Percentiles rank a stretch among this genome's conserved stretches.
These are phyloP conservation scores for Xylariaceae sp. DNA, from an alignment of 2,329 filamentous ascomycete genomes.

Conservation along the genomic window DNA sequence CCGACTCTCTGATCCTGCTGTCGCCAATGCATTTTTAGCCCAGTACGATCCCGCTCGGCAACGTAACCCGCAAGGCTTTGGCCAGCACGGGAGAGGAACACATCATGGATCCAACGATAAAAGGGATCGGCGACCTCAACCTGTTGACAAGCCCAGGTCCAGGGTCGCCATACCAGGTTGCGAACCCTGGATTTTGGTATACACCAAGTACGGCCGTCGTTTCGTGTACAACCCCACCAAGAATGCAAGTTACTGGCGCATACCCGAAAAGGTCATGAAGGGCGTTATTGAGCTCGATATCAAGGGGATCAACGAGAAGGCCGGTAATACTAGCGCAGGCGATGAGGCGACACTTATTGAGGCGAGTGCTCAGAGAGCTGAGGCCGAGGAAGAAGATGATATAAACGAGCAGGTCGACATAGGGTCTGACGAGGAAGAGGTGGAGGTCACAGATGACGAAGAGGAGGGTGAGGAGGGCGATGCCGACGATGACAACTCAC, in stretches of 20 bases:
- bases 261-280: constrained; percentile 79
- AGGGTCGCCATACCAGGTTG: constrained; percentile 74
- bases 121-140: constrained; percentile 59
- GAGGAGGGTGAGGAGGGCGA: constrained; percentile 24
- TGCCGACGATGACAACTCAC: constrained; percentile 43
- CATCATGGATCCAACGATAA: constrained; percentile 46
- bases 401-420: constrained; percentile 45
- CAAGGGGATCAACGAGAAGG: constrained; percentile 59
- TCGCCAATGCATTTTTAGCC: constrained; percentile 57
- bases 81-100: constrained; percentile 37
- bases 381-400: constrained; percentile 29
- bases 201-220: constrained; percentile 79
- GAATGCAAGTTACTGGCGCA: constrained; percentile 90
- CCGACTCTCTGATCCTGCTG: constrained; percentile 48
- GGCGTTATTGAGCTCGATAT: constrained; percentile 70
- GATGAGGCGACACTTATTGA: background rate
- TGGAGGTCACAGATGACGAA: constrained; percentile 55
- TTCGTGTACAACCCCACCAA: constrained; percentile 88
- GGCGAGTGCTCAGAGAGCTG: constrained; percentile 19
- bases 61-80: constrained; percentile 31
- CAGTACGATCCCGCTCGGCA: constrained; percentile 41
- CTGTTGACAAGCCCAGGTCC: constrained; percentile 72
- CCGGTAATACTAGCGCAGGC: constrained; percentile 23
- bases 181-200: constrained; percentile 87
- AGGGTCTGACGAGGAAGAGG: constrained; percentile 71